These are phyloP conservation scores for Hygrocybe coccinea DNA, from an alignment of 768 basidiomycete species.

Conservation along the genomic window DNA sequence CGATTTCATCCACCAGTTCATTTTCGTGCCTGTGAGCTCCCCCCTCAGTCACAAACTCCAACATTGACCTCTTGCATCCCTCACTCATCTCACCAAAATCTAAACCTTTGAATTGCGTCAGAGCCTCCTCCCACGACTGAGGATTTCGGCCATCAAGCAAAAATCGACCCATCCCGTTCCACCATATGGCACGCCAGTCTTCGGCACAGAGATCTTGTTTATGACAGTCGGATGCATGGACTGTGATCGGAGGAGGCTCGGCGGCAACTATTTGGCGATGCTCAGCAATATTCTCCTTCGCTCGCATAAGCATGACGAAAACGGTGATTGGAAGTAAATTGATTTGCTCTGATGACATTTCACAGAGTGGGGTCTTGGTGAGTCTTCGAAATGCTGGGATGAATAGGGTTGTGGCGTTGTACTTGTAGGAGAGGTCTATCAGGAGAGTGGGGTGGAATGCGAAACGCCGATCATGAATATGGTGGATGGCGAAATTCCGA, in stretches of 20 bases:
- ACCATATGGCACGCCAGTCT: conserved; percentile 21
- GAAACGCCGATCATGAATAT: background rate
- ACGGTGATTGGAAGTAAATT: background rate
- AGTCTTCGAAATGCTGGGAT: background rate
- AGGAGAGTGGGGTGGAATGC: background rate
- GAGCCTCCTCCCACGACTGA: conserved; percentile 12
- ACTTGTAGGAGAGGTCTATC: background rate
- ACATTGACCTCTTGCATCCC: conserved; percentile 4
- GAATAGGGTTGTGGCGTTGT: background rate
- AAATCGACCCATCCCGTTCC: conserved; percentile 19
- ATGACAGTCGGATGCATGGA: background rate
- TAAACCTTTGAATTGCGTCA: conserved; percentile 12
- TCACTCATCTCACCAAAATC: conserved; percentile 14
- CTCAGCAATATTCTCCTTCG: background rate
- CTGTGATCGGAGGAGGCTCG: background rate
- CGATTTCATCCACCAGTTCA: background rate
- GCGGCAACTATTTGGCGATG: background rate
- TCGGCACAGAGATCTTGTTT: conserved; percentile 1
- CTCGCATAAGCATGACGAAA: background rate
- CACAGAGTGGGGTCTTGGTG: background rate
- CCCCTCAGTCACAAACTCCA: background rate
- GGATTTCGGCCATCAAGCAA: conserved; percentile 18
- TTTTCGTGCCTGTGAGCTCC: background rate
- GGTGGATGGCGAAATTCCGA: background rate
- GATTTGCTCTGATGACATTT: background rate